Base-by-base conservation (phyloP, 2,329 filamentous ascomycete genomes). In the Cladosporium sp. region DNA sequence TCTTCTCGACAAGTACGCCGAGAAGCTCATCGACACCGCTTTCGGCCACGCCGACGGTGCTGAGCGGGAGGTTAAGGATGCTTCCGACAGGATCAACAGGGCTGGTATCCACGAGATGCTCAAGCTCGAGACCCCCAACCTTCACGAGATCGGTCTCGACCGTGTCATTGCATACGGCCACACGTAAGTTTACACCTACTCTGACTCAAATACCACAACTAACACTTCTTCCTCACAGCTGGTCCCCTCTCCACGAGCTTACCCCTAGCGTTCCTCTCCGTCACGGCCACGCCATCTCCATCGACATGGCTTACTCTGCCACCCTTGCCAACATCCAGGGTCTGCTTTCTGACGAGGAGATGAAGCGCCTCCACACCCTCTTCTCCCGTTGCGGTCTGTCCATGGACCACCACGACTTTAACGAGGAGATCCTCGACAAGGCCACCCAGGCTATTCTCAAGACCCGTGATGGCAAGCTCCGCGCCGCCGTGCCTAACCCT, bases 251-350 rank as follows among this genome's bases (percentile, higher is more conserved):
- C 6, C 88, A 91, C 73, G 89, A 92, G 77, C 84, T 92, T 11
- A 83, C 89, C 0, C 89, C 89, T 0, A 84, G 88, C 60, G 87
- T 87, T 0, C 89, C 89, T 0, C 84, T 91, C 52, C 86, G 89
- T 51, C 90, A 92, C 74, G 89, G 89, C 3, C 89, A 92, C 73
- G 89, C 89, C 70, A 91, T 92, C 71, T 89, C 87, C 2, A 90
- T 91, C 68, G 89, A 91, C 75, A 92, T 92, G 89, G 89, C 89
- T 0, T 92, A 89, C 78, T 90, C 88, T 0, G 88, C 89, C 0
- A 91, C 89, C 0, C 81, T 92, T 4, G 87, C 89, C 21, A 85
- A 88, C 73, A 77, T 82, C 67, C 85, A 87, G n/a, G 86, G 87
- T 4, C 79, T 90, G 0, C 81, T 92, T 11, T 83, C 81, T 26